Evolutionary conservation across 2,329 filamentous ascomycete genomes (phyloP), one percentile per base, ranked within the genome.

Genomic region (Paraphaeosphaeria minitans): DNA sequence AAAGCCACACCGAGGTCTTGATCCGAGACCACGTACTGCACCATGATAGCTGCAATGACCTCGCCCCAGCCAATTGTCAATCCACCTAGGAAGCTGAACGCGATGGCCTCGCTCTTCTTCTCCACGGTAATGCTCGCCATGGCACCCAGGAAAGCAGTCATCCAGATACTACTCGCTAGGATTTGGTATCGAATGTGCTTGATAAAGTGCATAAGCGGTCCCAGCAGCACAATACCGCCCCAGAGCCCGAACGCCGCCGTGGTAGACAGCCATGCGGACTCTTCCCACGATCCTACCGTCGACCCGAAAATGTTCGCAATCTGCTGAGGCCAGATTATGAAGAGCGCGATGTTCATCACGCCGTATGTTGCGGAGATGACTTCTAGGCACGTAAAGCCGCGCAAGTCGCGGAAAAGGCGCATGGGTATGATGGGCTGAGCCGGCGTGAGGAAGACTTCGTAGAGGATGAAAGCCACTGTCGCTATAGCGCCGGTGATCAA

Each of bases 291-390:
- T 57, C 57, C 48, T 47, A 63, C 41, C 53, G 58, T 62, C 10
- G 58, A 62, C 1, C 56, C 59, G 19, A 62, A 62, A 45, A 62
- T 62, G 42, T 62, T 59, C 2, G 57, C 56, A 39, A 72, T 65
- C 47, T 72, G 71, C 16, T 63, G 63, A 10, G 72, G 72, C 64
- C 65, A 75, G 39, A 72, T 67, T 39, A 75, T 71, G 51, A 66
- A 67, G 4, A 72, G 52, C 13, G 71, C 66, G 24, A 69, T 64
- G 52, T 75, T 65, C 19, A 73, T 61, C 35, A 59, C 57, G 13
- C 71, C 70, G 5, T 61, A 68, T 13, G 68, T 62, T 16, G 66
- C 64, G 12, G 66, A 66, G 29, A 72, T 71, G 33, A 71, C 58
- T 22, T 65, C 66, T 10, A 74, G 55, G 50, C 67, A 69, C 6